These are phyloP conservation scores for Agrostemma githago DNA, from an alignment of 148 eudicot genomes.

Conservation along the genomic window DNA sequence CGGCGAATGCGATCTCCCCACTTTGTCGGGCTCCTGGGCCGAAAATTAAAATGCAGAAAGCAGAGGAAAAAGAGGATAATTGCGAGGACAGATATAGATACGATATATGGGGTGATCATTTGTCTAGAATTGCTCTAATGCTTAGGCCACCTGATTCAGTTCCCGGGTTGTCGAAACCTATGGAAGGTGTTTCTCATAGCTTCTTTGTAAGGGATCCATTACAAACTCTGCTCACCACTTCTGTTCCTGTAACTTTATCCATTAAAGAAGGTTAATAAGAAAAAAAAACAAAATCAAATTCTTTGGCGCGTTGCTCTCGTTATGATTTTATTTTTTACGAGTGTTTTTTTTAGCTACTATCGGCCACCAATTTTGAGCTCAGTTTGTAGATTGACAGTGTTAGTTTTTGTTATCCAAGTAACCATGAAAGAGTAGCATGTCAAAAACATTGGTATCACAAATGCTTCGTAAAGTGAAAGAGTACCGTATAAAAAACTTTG, in stretches of 20 bases:
- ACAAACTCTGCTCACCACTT: conserved; percentile 43
- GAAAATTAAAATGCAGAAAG: conserved; percentile 27
- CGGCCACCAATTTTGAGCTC: too few relatives aligned
- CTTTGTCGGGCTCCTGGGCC: conserved; percentile 77
- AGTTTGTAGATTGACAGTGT: too few relatives aligned
- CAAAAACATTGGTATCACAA: too few relatives aligned
- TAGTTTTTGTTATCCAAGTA: too few relatives aligned
- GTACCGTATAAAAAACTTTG: too few relatives aligned
- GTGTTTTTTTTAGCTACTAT: too few relatives aligned
- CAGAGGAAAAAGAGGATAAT: conserved; percentile 32
- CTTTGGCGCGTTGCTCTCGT: background rate
- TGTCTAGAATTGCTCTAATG: conserved; percentile 43
- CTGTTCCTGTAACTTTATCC: conserved; percentile 43
- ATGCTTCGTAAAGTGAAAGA: too few relatives aligned
- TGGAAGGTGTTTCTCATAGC: conserved; percentile 51
- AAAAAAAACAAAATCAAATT: conserved; percentile 15
- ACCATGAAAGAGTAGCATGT: too few relatives aligned
- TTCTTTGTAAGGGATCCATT: conserved; percentile 61
- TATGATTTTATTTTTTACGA: background rate
- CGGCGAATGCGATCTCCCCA: conserved; percentile 40
- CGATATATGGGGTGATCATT: conserved; percentile 88
- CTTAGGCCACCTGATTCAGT: conserved; percentile 26
- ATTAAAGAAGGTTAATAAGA: conserved; percentile 35
- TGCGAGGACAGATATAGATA: conserved; percentile 44
- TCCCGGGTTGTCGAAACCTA: conserved; percentile 20